phyloP scores from a whole-genome alignment of 2,329 filamentous ascomycete genomes.

The Lachnellula occidentalis region DNA sequence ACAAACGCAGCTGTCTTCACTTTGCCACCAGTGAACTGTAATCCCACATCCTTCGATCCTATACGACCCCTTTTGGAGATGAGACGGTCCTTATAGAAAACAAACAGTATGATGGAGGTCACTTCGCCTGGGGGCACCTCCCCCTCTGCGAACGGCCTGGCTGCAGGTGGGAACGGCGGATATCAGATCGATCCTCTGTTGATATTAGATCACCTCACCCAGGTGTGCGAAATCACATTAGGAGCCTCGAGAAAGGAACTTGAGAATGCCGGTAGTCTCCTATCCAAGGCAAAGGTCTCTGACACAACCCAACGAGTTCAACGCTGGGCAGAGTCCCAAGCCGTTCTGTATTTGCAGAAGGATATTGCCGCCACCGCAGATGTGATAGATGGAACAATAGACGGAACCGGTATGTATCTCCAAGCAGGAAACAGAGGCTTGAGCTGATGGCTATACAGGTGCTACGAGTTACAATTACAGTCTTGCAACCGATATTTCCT shows the following conservation, averaged over 20 bases:
- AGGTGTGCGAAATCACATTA: constrained; percentile 67
- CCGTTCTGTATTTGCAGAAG: constrained; percentile 87
- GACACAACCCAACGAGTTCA: constrained; percentile 84
- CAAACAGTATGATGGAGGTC: constrained; percentile 29
- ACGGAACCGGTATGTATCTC: constrained; percentile 34
- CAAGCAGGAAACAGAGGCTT: constrained; percentile 17
- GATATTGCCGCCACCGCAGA: constrained; percentile 48
- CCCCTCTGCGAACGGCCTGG: constrained; percentile 26
- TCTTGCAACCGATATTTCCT: constrained; percentile 75
- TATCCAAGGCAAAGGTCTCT: constrained; percentile 63
- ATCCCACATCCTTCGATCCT: constrained; percentile 11
- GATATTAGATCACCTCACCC: constrained; percentile 66
- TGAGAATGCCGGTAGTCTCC: constrained; percentile 72
- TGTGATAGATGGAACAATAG: constrained; percentile 24
- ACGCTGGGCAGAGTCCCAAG: constrained; percentile 87
- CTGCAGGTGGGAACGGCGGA: constrained; percentile 25
- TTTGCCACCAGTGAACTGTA: constrained; percentile 15
- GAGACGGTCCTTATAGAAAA: constrained; percentile 17
- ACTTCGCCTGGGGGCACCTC: constrained; percentile 20
- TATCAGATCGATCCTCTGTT: constrained; percentile 61
- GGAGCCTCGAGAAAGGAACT: constrained; percentile 75
- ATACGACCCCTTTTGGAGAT: constrained; percentile 17
- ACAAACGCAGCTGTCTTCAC: constrained; percentile 12
- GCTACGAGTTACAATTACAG: constrained; percentile 65
- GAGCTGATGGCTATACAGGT: constrained; percentile 33